Conservation (phyloP, 108 stramenopile genomes). For the Skeletonema menzelii region DNA sequence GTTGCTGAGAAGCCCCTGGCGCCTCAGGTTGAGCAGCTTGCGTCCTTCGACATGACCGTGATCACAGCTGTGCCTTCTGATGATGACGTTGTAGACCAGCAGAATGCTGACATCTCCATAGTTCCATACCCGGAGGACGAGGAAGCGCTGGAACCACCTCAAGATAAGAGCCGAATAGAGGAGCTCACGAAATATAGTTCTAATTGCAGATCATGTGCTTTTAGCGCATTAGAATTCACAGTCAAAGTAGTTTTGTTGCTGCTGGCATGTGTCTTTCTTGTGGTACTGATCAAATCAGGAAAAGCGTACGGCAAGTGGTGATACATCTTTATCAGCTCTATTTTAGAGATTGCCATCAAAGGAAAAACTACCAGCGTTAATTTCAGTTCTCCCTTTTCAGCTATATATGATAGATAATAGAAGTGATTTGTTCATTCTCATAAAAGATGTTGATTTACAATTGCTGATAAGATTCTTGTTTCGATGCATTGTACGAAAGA, state of each 20-base stretch:
- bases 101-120: background rate
- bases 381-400: no score
- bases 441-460: no score
- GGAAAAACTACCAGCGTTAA: no score
- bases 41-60: background rate
- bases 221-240: background rate
- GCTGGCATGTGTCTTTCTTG: background rate
- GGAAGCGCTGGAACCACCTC: background rate
- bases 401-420: no score
- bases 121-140: background rate
- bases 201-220: background rate
- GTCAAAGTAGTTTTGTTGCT: background rate
- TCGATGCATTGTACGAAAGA: no score
- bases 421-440: no score
- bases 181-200: background rate
- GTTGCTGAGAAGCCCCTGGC: background rate
- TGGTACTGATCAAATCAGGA: background rate
- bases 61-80: background rate
- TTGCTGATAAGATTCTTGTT: no score
- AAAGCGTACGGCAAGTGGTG: background rate
- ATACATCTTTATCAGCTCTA: background rate
- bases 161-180: background rate
- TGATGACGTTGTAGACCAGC: background rate
- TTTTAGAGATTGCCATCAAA: no score
- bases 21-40: background rate